Base-by-base conservation (phyloP, 331 rosid species). In the Saraca asoca region DNA sequence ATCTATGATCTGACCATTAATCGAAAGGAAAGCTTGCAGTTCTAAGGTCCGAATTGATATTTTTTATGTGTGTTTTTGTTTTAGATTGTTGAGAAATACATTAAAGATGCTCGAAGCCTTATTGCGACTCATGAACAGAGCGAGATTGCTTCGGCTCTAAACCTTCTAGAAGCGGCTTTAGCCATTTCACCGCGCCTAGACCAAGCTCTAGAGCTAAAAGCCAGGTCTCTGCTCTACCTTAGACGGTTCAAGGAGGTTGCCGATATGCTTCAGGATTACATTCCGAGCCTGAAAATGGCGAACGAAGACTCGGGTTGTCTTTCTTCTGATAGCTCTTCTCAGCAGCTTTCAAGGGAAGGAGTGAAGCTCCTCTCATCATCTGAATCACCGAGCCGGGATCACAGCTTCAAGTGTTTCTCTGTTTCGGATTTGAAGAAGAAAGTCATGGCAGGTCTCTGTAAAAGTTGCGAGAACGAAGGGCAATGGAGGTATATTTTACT, bases 381-480 rank as follows among this genome's bases (percentile, higher is more conserved):
- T 6, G 82, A 79, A 12, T 77, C 79, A 6, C 51, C 34, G 1
- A 49, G 39, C 14, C 62, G 81, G 18, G 91, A 90, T 64, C 87
- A 86, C 61, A 78, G 86, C 42, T 94, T 94, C 70, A 94, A 94
- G 79, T 94, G 99, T 71, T 94, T 94, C 82, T 94, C 99, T 13
- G 90, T 94, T 6, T 86, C 97, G 0, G 97, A 94, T 73, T 80
- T 94, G 69, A 94, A 88, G 89, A 88, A 88, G 88, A 94, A 83
- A 64, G 91, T 94, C n/a, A 81, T 90, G 96, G 95, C 99, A 9
- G 92, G 97, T 0, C 83, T 94, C 0, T 70, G 84, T 79, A 94
- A 85, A 85, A 90, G 75, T 34, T 64, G 87, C 75, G 86, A 85
- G 12, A 85, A 88, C 53, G 91, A 94, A 80, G 97, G 96, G 80